Conservation (phyloP, 495 filamentous ascomycete species). For the Neurospora africana region DNA sequence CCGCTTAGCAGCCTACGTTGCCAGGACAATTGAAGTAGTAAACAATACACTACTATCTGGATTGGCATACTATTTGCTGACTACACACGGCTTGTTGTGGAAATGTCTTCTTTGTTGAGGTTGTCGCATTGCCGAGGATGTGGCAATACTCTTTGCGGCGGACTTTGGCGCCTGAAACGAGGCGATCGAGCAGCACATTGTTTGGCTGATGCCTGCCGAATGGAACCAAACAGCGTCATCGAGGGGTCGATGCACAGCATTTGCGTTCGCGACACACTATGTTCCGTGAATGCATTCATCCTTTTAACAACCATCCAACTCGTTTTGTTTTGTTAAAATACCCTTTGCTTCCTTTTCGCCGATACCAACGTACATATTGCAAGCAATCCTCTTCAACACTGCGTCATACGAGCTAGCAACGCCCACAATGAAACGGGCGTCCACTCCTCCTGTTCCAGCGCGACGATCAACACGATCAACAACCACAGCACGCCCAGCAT, state of each 20-base stretch:
- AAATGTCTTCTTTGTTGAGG: background rate
- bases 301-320: background rate
- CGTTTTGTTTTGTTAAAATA: background rate
- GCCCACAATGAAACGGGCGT: conserved; percentile 31
- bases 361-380: background rate
- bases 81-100: background rate
- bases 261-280: background rate
- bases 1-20: background rate
- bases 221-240: background rate
- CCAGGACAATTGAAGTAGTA: background rate
- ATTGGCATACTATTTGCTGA: background rate
- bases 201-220: background rate
- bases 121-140: background rate
- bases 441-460: conserved; percentile 45
- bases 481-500: conserved; percentile 29
- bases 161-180: background rate
- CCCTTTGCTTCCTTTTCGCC: background rate
- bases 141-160: background rate
- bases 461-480: conserved; percentile 20
- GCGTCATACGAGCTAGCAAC: background rate
- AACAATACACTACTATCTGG: background rate
- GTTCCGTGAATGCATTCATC: background rate
- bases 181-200: background rate
- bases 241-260: background rate
- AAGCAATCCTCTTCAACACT: background rate